Base-by-base conservation (phyloP, 2,329 filamentous ascomycete species). In the Fonsecaea pugnacius region DNA sequence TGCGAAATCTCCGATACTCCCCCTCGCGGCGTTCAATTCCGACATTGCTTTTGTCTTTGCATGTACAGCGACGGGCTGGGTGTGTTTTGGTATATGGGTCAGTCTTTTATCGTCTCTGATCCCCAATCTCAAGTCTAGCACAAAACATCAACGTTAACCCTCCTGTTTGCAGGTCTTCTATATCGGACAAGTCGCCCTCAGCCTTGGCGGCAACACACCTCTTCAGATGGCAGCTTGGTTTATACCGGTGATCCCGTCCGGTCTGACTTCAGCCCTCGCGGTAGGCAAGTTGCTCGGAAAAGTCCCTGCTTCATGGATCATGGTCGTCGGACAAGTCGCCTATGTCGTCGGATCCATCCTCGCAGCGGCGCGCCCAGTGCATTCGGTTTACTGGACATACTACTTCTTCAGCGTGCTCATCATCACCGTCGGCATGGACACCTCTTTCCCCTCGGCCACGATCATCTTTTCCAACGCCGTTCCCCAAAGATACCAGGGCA, bases 391-490 rank as follows among this genome's bases (percentile, higher is more conserved):
- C 69, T 82, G 79, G 79, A 74, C 73, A 2, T 76, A 75, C 40
- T 69, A 70, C 6, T 76, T 77, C 51, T 66, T 75, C 24, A 66
- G 69, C 12, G 64, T 67, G 6, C n/a, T 76, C 8, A 67, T 75
- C 12, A 75, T 70, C 12, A 67, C 70, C 2, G 73, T 71, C 72
- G 74, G 73, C 14, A 76, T 75, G 74, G 87, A 90, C 72, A 88
- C 89, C 80, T 85, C 80, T 1, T 88, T 88, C 69, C 87, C 88
- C 0, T 84, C 86, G 0, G 85, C 84, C 0, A 88, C 82, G 0
- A 72, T 89, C 12, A 81, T 89, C 35, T 77, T 90, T 10, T 85
- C 82, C 35, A 83, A 89, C 67, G 77, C 77, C 3, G 77, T 83
- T 24, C 69, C 74, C 8, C 75, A 77, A 33, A 73, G 81, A 57